Percentiles rank a stretch among this genome's conserved stretches.
These are phyloP conservation scores for Plasmodium vivax DNA, from an alignment of 169 alveolate genomes.

Conservation along the genomic window DNA sequence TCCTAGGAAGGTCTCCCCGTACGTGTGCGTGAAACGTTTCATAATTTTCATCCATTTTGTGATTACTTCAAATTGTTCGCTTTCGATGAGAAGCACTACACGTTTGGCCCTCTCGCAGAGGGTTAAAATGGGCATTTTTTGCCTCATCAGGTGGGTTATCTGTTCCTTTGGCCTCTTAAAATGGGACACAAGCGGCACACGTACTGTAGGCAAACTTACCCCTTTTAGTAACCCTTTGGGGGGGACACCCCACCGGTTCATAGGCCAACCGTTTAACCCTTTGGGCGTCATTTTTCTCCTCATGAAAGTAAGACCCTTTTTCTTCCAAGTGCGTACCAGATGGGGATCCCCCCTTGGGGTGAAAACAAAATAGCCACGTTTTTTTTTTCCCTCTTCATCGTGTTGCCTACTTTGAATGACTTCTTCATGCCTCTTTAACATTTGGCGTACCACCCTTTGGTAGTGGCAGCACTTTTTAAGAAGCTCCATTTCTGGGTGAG, in stretches of 20 bases:
- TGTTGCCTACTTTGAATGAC: background rate
- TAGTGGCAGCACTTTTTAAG: background rate
- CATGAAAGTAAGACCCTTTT: background rate
- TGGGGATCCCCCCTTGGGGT: background rate
- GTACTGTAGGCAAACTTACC: background rate
- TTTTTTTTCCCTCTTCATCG: background rate
- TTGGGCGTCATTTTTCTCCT: background rate
- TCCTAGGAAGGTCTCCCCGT: background rate
- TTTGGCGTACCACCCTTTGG: background rate
- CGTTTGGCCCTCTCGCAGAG: slow-evolving; percentile 4
- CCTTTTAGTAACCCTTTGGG: background rate
- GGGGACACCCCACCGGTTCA: background rate
- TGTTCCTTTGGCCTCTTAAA: background rate
- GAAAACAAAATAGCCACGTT: background rate
- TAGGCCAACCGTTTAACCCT: background rate
- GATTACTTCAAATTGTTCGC: slow-evolving; percentile 9
- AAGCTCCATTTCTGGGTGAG: background rate
- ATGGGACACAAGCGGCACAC: background rate
- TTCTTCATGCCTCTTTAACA: background rate
- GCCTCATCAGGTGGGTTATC: background rate
- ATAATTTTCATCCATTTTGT: background rate
- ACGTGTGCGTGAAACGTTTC: background rate
- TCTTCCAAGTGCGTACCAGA: background rate
- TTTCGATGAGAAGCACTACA: background rate
- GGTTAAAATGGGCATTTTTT: background rate